A percentile compares a stretch with the other conserved stretches of the same genome.
Conservation (phyloP, 1,139 yeast genomes). For the Debaryomyces sp. region DNA sequence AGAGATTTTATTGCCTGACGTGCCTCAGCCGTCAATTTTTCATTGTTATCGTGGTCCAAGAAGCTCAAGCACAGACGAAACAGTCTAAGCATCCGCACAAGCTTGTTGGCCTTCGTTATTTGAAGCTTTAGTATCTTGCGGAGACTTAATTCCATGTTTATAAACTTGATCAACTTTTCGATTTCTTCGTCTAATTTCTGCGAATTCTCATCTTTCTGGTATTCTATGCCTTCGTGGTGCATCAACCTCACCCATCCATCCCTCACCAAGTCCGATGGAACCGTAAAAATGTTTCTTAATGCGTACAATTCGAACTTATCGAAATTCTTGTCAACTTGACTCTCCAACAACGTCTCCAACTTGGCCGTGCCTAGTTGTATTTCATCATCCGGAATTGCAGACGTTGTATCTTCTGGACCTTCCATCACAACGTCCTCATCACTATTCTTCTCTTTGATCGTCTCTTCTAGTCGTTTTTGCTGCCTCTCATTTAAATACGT, state of each 20-base stretch:
- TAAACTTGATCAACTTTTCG: constrained; percentile 37
- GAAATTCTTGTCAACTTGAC: constrained; percentile 79
- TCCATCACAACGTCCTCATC: constrained; percentile 24
- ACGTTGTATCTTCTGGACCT: neutral
- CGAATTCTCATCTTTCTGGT: constrained; percentile 19
- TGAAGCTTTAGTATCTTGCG: constrained; percentile 47
- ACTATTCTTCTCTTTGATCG: constrained; percentile 12
- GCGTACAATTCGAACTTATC: constrained; percentile 87
- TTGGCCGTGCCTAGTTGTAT: constrained; percentile 78
- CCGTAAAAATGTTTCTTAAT: constrained; percentile 69
- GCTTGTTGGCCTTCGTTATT: constrained; percentile 37
- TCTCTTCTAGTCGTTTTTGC: constrained; percentile 18
- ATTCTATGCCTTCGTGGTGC: constrained; percentile 65
- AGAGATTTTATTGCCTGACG: constrained; percentile 39
- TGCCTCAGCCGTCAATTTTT: constrained; percentile 26
- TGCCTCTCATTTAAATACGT: constrained; percentile 51
- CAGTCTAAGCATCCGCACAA: constrained; percentile 33
- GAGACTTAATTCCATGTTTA: constrained; percentile 48
- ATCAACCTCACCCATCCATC: constrained; percentile 68
- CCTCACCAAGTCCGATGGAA: constrained; percentile 69
- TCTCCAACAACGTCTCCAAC: constrained; percentile 75
- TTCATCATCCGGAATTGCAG: constrained; percentile 40
- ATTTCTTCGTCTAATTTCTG: constrained; percentile 40
- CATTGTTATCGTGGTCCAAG: constrained; percentile 22
- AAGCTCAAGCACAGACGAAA: constrained; percentile 35